Conservation (phyloP, 768 basidiomycete species). For the Stropharia rugosoannulata region DNA sequence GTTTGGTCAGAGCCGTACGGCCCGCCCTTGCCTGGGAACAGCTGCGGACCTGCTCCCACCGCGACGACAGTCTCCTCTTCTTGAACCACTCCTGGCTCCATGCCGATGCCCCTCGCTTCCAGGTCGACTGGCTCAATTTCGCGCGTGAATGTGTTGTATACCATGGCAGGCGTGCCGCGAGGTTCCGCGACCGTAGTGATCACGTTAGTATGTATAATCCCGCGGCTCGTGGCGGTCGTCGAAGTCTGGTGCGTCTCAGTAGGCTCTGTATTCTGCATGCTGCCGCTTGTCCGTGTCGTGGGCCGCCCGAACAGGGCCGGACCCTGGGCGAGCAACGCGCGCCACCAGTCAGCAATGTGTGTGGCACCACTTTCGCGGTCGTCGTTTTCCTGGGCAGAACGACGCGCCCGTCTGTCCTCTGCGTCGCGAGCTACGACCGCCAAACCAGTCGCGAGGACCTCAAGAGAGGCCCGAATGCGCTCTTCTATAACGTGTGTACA, state of each 20-base stretch:
- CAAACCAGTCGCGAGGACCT: conserved; percentile 25
- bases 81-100: neutral
- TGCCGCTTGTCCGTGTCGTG: neutral
- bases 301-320: conserved; percentile 12
- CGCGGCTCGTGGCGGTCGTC: conserved; percentile 25
- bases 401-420: conserved; percentile 7
- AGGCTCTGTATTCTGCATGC: conserved; percentile 6
- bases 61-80: conserved; percentile 30
- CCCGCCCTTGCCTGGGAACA: conserved; percentile 33
- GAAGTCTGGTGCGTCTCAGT: conserved; percentile 16
- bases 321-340: neutral
- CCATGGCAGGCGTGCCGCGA: conserved; percentile 13
- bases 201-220: conserved; percentile 26
- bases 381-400: neutral
- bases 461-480: conserved; percentile 23
- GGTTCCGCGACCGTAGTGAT: conserved; percentile 16
- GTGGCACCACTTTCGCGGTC: conserved; percentile 8
- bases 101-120: conserved; percentile 7
- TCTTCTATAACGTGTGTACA: conserved; percentile 26
- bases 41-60: conserved; percentile 33
- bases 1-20: conserved; percentile 25
- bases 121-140: conserved; percentile 14
- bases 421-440: conserved; percentile 25
- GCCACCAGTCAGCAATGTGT: neutral
- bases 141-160: conserved; percentile 15